phyloP scores from a whole-genome alignment of 495 filamentous ascomycete genomes.

The Penicillium angulare region DNA sequence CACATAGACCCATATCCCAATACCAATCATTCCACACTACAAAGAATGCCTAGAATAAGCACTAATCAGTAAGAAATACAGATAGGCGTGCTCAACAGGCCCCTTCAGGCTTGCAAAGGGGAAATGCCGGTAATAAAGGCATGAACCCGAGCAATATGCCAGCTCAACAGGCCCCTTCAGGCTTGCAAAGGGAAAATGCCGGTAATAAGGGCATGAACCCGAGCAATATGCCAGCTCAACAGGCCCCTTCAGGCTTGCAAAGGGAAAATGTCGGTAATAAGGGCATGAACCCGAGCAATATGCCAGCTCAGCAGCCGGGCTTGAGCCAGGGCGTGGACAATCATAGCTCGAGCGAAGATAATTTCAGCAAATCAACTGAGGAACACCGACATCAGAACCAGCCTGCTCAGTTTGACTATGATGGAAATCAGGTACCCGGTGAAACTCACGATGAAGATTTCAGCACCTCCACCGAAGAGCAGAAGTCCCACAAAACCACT shows the following conservation, averaged over 20 bases:
- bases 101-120: too few species aligned
- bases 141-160: neutral
- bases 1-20: too few species aligned
- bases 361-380: neutral
- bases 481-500: slow-evolving; percentile 10
- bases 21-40: too few species aligned
- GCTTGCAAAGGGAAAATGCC: too few species aligned
- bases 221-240: neutral
- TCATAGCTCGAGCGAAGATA: neutral
- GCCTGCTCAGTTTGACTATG: neutral
- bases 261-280: neutral
- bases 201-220: too few species aligned
- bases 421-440: neutral
- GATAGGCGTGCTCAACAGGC: too few species aligned
- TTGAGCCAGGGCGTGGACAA: neutral
- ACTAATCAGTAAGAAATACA: too few species aligned
- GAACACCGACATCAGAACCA: neutral
- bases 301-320: neutral
- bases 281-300: neutral
- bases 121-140: too few species aligned
- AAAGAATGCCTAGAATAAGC: too few species aligned
- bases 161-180: too few species aligned
- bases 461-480: slow-evolving; percentile 11
- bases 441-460: slow-evolving; percentile 1
- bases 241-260: neutral